Base-by-base conservation (phyloP, 371 early-diverging fungal species). In the Mucor irregularis region DNA sequence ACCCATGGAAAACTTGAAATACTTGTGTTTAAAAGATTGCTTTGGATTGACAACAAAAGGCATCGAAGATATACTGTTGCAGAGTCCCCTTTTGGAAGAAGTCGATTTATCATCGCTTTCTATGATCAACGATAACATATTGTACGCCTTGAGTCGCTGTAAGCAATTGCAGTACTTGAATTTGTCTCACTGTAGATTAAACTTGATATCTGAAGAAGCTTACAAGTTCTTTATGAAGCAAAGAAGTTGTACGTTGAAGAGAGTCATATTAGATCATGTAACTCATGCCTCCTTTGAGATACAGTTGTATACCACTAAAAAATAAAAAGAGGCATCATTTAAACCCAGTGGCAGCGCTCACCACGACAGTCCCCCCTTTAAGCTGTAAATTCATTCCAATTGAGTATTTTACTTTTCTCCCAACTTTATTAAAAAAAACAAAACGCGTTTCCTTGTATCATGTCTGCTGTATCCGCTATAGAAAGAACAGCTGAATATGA, bases 401-500 rank as follows among this genome's bases (percentile, higher is more conserved):
- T n/a, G n/a, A n/a, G n/a, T n/a, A n/a, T n/a, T n/a, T n/a, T n/a
- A n/a, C n/a, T n/a, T n/a, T n/a, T n/a, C n/a, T n/a, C n/a, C n/a
- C n/a, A n/a, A n/a, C n/a, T n/a, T n/a, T n/a, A n/a, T n/a, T n/a
- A n/a, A n/a, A n/a, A n/a, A n/a, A n/a, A n/a, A n/a, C n/a, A n/a
- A n/a, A n/a, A 39, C 39, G 39, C 39, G 39, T 39, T 17, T 42
- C 24, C 13, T 42, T 42, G 11, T 24, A 47, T 22, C 1, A 47
- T 47, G 48, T 47, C 48, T 31, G 33, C 40, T 21, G 30, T 53
- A 51, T 85, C 86, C 48, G 80, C 79, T n/a, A 89, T 91, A 42
- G 88, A 88, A 21, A 71, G 87, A 58, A 87, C 88, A 13, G 76
- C 81, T 7, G 89, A 89, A 56, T 89, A 92, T 73, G 80, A 82